A percentile compares a stretch with the other conserved stretches of the same genome.
Evolutionary conservation across 2,329 filamentous ascomycete genomes (phyloP).

Genomic region (Stagonosporopsis chrysanthemi): DNA sequence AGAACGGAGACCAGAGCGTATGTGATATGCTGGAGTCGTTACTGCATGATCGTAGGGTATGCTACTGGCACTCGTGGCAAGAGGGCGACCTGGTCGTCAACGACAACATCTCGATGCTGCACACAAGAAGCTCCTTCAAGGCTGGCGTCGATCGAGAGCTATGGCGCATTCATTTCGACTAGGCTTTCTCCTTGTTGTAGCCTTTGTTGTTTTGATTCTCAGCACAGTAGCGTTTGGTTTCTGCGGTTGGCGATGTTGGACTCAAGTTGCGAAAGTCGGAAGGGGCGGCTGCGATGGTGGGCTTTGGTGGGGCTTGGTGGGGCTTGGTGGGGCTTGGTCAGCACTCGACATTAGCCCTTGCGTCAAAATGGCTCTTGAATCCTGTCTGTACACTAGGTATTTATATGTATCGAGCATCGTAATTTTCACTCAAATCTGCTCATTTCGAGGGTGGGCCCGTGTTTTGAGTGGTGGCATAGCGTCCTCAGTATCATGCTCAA

Average conservation of each 20-base stretch:
- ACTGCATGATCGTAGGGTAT: conserved; percentile 60
- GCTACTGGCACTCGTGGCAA: conserved; percentile 61
- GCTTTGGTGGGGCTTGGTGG: too few species aligned
- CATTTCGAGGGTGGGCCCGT: too few species aligned
- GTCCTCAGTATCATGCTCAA: background rate
- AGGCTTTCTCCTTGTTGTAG: background rate
- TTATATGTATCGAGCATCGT: too few species aligned
- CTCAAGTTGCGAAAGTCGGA: background rate
- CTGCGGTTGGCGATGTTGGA: background rate
- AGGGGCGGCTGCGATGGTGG: background rate
- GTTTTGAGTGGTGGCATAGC: too few species aligned
- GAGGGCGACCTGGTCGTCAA: conserved; percentile 63
- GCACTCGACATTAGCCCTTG: too few species aligned
- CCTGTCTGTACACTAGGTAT: too few species aligned
- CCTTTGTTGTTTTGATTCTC: background rate
- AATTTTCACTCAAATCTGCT: too few species aligned
- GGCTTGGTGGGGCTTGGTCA: too few species aligned
- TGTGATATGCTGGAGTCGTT: conserved; percentile 53
- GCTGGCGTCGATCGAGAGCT: conserved; percentile 57
- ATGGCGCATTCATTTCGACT: conserved; percentile 62
- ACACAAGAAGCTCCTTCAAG: conserved; percentile 58
- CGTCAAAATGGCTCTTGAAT: too few species aligned
- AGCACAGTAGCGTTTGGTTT: background rate
- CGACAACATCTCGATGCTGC: conserved; percentile 61
- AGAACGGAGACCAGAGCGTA: conserved; percentile 47